Conservation (phyloP, 2,329 filamentous ascomycete species). For the Harringtonia aguacate region DNA sequence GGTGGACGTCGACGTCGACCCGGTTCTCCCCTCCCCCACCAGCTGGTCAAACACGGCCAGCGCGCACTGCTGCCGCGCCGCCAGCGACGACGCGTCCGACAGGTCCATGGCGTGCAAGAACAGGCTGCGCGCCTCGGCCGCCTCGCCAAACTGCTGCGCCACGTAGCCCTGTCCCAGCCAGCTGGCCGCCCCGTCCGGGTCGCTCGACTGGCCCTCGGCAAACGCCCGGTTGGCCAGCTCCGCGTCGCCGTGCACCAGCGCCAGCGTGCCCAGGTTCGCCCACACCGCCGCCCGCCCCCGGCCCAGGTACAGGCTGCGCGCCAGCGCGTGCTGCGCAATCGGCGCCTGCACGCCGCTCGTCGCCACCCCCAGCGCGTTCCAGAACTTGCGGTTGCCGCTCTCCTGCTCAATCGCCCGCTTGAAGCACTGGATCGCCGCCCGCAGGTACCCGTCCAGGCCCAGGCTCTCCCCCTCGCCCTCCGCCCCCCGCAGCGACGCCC, state of each 20-base stretch:
- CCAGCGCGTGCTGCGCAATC: constrained; percentile 87
- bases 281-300: constrained; percentile 76
- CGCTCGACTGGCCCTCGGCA: constrained; percentile 81
- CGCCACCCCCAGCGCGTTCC: constrained; percentile 89
- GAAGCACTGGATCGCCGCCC: constrained; percentile 78
- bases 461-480: too few relatives aligned
- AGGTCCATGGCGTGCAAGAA: constrained; percentile 96
- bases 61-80: constrained; percentile 70
- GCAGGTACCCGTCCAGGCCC: constrained; percentile 60
- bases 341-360: constrained; percentile 78
- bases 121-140: constrained; percentile 67
- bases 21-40: constrained; percentile 36
- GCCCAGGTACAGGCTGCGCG: constrained; percentile 84
- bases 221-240: constrained; percentile 86
- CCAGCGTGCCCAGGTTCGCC: constrained; percentile 84
- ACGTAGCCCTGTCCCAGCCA: constrained; percentile 92
- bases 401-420: constrained; percentile 94
- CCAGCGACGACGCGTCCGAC: constrained; percentile 61
- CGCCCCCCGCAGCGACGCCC: constrained; percentile 36
- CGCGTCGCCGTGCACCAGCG: constrained; percentile 71
- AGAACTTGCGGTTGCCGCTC: constrained; percentile 88
- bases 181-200: constrained; percentile 85
- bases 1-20: constrained; percentile 42
- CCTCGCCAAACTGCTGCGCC: constrained; percentile 64
- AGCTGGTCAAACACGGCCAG: constrained; percentile 76